Conservation (phyloP, 2,329 filamentous ascomycete genomes). For the Aspergillus fumigatus region DNA sequence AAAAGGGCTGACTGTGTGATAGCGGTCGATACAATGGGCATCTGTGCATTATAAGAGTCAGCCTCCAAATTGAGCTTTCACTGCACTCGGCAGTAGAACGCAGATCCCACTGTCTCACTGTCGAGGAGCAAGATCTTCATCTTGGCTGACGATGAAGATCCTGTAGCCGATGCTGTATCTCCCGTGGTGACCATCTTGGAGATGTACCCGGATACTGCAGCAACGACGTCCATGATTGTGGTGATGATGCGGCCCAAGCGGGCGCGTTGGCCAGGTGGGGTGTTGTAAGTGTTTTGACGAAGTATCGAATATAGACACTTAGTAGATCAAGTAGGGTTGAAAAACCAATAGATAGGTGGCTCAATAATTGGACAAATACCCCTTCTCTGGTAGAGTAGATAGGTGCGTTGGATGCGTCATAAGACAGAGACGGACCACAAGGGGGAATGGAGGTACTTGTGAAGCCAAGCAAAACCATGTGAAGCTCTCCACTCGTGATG, state of each 20-base stretch:
- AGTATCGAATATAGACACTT: background rate
- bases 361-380: background rate
- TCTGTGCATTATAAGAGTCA: conserved; percentile 38
- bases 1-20: conserved; percentile 93
- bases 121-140: conserved; percentile 98
- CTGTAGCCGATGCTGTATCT: conserved; percentile 58
- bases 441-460: too few relatives aligned
- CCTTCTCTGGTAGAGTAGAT: background rate
- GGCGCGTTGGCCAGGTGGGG: conserved; percentile 2
- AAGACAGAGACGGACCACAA: too few relatives aligned
- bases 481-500: conserved; percentile 2
- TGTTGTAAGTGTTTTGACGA: background rate
- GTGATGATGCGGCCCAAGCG: conserved; percentile 22
- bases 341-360: background rate
- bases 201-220: conserved; percentile 91
- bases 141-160: conserved; percentile 65
- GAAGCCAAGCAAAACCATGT: conserved; percentile 10
- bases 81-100: background rate
- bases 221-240: conserved; percentile 77
- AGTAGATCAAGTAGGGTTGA: background rate
- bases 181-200: conserved; percentile 88
- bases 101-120: conserved; percentile 68
- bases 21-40: conserved; percentile 88
- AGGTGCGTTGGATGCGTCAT: background rate
- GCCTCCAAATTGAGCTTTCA: conserved; percentile 21